Conservation (phyloP, 441 rosid species). For the Eruca vesicaria region DNA sequence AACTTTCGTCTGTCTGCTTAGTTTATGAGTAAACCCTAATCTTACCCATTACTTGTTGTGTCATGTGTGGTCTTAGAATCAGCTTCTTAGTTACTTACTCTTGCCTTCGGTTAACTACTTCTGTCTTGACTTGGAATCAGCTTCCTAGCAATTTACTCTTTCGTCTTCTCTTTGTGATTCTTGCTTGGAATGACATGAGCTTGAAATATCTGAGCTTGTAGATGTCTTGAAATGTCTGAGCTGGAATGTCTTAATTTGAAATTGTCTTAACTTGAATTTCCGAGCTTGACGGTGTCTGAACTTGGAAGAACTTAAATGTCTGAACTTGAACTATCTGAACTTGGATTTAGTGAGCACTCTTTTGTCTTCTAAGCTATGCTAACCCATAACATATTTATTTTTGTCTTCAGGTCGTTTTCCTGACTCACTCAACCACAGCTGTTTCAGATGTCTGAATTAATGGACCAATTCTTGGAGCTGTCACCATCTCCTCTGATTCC, state of each 20-base stretch:
- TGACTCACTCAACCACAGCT: not conserved
- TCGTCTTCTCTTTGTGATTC: not conserved
- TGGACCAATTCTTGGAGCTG: not conserved
- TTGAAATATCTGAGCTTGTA: too few relatives aligned
- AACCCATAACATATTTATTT: not conserved
- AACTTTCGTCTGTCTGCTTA: not conserved
- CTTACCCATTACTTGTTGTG: not conserved
- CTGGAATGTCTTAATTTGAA: too few relatives aligned
- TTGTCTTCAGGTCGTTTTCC: not conserved
- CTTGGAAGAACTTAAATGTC: not conserved
- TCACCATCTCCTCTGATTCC: not conserved
- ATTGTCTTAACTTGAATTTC: not conserved
- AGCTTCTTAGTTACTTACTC: not conserved
- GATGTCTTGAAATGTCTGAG: not conserved
- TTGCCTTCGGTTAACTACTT: not conserved
- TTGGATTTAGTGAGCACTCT: not conserved
- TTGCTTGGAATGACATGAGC: not conserved
- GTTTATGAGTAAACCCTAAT: not conserved
- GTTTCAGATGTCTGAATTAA: not conserved
- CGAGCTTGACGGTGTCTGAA: not conserved
- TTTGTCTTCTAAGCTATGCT: not conserved
- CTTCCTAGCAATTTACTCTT: too few relatives aligned
- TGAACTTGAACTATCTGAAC: not conserved
- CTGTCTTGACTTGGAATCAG: too few relatives aligned
- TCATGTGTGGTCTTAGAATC: too few relatives aligned